Evolutionary conservation across 2,329 filamentous ascomycete genomes (phyloP), one percentile per base, ranked within the genome.

Genomic region (Calonectria honghensis): DNA sequence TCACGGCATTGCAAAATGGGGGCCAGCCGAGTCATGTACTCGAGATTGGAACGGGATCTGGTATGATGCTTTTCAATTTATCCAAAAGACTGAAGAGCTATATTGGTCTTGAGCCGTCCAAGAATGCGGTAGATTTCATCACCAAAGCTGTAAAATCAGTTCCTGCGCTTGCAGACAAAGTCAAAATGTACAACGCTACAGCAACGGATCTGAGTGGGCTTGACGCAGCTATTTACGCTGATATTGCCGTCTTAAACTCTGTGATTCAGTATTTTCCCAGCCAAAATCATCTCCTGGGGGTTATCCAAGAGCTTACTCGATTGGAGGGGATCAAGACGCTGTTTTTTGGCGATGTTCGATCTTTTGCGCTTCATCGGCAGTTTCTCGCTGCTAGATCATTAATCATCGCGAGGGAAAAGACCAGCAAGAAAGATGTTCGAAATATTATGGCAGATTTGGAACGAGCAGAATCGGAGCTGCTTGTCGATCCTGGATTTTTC

Each of bases 251-350:
- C 6, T 9, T 83, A 29, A 82, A 83, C 59, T 82, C 81, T 0
- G 81, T 82, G 0, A 77, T 69, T 0, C 81, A 83, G 24, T 82
- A 83, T 35, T 83, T 83, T 39, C 81, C 81, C 6, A 79, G 64
- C 10, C 73, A 69, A 10, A 76, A 79, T 0, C 82, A 83, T 18
- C 27, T 83, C 0, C 27, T 63, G 0, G 63, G 73, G 3, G 68
- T 79, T 1, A 39, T 81, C 0, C 31, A 77, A 0, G 73, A 70
- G 20, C 37, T 82, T 6, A 24, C 75, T 3, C 41, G 57, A 24
- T 20, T 73, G 1, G 18, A 13, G 1, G 39, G 73, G 1, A 68
- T 73, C 2, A 63, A 76, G 35, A 69, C 64, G 0, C 27, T 81
- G 0, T 77, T 80, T 51, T 81, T 81, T 20, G 77, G 78, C 1